These are phyloP conservation scores for Fusarium sp. DNA, from an alignment of 2,329 filamentous ascomycete genomes.

Conservation along the genomic window DNA sequence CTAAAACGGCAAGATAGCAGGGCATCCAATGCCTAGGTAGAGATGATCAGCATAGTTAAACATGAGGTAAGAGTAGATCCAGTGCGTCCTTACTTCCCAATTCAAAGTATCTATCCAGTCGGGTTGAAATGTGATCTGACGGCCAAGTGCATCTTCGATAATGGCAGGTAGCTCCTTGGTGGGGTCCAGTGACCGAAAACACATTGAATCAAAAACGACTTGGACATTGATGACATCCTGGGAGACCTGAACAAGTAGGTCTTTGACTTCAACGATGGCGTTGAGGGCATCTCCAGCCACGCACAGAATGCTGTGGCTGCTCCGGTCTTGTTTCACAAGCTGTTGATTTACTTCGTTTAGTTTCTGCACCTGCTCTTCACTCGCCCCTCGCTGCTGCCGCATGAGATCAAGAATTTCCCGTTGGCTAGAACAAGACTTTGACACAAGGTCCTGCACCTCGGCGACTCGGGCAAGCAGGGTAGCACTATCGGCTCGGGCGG, in stretches of 20 bases:
- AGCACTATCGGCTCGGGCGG: not conserved
- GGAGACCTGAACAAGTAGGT: not conserved
- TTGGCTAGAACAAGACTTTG: not conserved
- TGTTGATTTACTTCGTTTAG: not conserved
- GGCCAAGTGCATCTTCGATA: not conserved
- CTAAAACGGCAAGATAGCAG: not conserved
- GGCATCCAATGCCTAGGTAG: not conserved
- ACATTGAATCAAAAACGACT: not conserved
- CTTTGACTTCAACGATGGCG: not conserved
- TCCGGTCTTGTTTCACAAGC: not conserved
- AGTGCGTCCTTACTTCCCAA: not conserved
- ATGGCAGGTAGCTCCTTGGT: not conserved
- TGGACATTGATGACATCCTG: not conserved
- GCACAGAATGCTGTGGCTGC: not conserved
- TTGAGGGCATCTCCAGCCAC: not conserved
- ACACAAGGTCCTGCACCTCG: not conserved
- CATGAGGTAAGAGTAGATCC: not conserved
- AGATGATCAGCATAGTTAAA: not conserved
- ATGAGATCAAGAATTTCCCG: not conserved
- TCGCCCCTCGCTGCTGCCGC: not conserved
- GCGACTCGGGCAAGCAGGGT: not conserved
- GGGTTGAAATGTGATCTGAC: accelerated
- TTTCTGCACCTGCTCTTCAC: not conserved
- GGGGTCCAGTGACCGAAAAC: not conserved
- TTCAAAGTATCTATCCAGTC: not conserved